Evolutionary conservation across 2,329 filamentous ascomycete species (phyloP), one percentile per base, ranked within the genome.

Genomic region (Sclerotinia trifoliorum): DNA sequence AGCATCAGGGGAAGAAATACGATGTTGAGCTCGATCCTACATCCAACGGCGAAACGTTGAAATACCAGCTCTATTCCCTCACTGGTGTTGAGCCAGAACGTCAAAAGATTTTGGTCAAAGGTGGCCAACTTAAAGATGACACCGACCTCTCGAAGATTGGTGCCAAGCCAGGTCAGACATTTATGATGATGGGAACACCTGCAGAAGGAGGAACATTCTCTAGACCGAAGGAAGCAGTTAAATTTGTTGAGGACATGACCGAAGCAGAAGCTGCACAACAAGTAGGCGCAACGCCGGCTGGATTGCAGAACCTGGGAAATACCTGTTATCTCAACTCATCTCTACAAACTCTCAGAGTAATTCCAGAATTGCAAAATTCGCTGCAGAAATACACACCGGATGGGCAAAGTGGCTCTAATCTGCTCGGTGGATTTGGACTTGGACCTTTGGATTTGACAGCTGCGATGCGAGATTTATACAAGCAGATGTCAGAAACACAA

Each of bases 261-360:
- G 94, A 96, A 78, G 94, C 93, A 42, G 94, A 98, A 79, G 87
- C 89, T 65, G 94, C 95, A 29, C 88, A 89, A 79, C 87, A 90
- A 77, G 90, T 90, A 69, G 93, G 92, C 69, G 94, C 94, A 60
- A 94, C 86, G 57, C 95, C 96, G 1, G 91, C 94, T 68, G 95
- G 95, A 58, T 82, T 99, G 70, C 86, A 91, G 78, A 99, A 99
- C 77, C 83, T 97, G 70, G 95, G 96, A 74, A 99, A 99, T 80
- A 99, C 96, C 5, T 99, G 95, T 83, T 99, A 99, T 79, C 88
- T 98, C 76, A 99, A 99, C 83, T 95, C 95, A 62, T 97, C 94
- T 0, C 84, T 99, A n/a, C 96, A 99, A 79, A 90, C 93, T 5
- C 83, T 99, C 73, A 89, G 92, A 71, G 86, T 90, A 65, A 93